Evolutionary conservation across 345 rosid genomes (phyloP), one percentile per base, ranked within the genome.

Genomic region (Acer yangbiense): DNA sequence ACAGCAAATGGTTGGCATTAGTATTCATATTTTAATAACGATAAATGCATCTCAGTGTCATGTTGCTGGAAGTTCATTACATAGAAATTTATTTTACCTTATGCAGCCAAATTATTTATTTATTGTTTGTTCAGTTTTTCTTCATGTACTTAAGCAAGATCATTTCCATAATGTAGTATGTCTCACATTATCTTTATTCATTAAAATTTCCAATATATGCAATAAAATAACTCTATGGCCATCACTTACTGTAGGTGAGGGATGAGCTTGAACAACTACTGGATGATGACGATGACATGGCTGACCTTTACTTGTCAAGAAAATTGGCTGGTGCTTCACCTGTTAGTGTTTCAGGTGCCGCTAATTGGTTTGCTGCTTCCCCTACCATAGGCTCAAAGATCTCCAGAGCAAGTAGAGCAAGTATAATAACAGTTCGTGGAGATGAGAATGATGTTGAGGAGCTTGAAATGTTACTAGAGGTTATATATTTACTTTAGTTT

Each of bases 261-360:
- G 98, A 94, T 87, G 98, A 94, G 77, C 98, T 96, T 65, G 98
- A 92, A 79, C 98, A 94, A 60, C 85, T 94, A 64, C 88, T 96
- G 81, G 98, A 94, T 88, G 98, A 96, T 81, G 99, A 97, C 43
- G 99, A 94, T 79, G 99, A 96, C 78, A 96, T 96, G 99, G 97
- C 98, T 65, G 98, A 96, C 77, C 93, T 96, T 50, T 96, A 92
- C 87, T 84, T 96, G 82, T 92, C 99, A 41, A 92, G 98, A 82
- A 96, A 96, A 83, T 79, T 91, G 79, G 90, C 86, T 43, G 86
- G 91, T 64, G 80, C 90, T 71, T 88, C 98, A 32, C 97, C 97
- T 62, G 68, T 69, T 65, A 94, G 95, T 85, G 92, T 85, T 63
- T 88, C 91, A 50, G 94, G 92, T 80, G 94, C 80, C 50, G 88